A percentile compares a stretch with the other conserved stretches of the same genome.
phyloP scores from a whole-genome alignment of 331 rosid species.

The Pyrus hybrid region DNA sequence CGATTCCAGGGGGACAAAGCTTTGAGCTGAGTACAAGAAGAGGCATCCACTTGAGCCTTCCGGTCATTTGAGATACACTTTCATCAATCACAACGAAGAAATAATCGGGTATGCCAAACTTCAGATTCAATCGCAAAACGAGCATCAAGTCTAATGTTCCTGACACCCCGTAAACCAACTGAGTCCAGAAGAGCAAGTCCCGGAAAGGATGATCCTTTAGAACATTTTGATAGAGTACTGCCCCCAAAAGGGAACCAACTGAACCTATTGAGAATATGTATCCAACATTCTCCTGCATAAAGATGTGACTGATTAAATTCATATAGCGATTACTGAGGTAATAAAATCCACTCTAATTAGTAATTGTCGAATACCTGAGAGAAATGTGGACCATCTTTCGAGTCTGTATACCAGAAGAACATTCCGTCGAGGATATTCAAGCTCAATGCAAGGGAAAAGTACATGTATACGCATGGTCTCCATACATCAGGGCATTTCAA shows the following conservation, averaged over 20 bases:
- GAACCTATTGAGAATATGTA: constrained; percentile 84
- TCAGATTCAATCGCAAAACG: constrained; percentile 59
- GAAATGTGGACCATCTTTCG: constrained; percentile 74
- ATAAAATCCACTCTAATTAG: neutral
- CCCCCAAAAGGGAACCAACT: constrained; percentile 82
- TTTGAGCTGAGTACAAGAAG: constrained; percentile 90
- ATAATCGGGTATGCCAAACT: constrained; percentile 70
- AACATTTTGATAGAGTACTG: constrained; percentile 71
- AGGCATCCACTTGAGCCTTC: constrained; percentile 96
- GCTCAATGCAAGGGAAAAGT: constrained; percentile 70
- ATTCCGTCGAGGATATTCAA: constrained; percentile 76
- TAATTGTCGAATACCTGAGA: constrained; percentile 53
- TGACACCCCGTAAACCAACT: constrained; percentile 57
- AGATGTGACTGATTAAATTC: constrained; percentile 11
- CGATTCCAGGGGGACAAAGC: constrained; percentile 90
- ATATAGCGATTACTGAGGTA: neutral
- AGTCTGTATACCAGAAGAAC: constrained; percentile 94
- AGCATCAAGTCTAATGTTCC: constrained; percentile 81
- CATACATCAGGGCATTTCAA: constrained; percentile 66
- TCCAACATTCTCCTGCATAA: constrained; percentile 75
- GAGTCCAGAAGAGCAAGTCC: constrained; percentile 91
- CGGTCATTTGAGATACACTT: constrained; percentile 64
- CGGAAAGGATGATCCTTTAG: constrained; percentile 83
- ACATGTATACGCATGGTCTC: constrained; percentile 91
- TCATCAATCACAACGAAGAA: constrained; percentile 88